Conservation (phyloP, 371 early-diverging fungal species). For the Polyrhizophydium stewartii region DNA sequence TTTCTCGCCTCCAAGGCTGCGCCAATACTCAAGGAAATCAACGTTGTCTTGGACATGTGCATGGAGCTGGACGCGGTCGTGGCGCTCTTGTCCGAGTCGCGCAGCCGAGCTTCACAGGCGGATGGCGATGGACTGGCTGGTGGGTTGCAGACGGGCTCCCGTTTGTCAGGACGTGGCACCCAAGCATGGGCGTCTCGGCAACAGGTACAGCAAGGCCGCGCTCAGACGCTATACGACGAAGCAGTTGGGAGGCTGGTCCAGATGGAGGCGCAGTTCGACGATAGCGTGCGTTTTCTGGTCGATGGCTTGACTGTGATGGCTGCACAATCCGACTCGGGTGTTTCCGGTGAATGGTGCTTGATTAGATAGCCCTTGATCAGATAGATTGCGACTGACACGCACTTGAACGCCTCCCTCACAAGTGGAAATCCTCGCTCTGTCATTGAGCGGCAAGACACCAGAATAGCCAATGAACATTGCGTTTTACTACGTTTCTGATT, state of each 20-base stretch:
- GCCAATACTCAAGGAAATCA: conserved; percentile 1
- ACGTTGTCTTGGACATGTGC: conserved; percentile 1
- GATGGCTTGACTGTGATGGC: neutral
- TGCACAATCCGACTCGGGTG: neutral
- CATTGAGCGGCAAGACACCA: neutral
- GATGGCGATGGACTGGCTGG: no score
- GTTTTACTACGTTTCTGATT: no score
- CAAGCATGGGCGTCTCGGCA: no score
- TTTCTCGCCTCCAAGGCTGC: neutral
- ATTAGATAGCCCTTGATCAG: neutral
- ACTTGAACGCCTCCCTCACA: neutral
- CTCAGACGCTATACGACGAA: no score
- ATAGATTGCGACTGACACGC: neutral
- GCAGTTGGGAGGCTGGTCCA: neutral
- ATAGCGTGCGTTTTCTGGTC: neutral
- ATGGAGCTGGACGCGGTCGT: neutral
- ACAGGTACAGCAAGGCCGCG: no score
- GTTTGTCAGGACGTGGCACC: no score
- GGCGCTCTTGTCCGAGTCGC: no score
- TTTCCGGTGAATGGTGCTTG: neutral
- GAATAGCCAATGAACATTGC: no score
- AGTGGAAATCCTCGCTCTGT: neutral
- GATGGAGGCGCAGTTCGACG: neutral
- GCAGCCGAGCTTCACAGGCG: no score
- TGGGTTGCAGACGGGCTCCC: no score